phyloP scores from a whole-genome alignment of 202 grass and related monocot genomes.

The Cymbopogon flexuosus region DNA sequence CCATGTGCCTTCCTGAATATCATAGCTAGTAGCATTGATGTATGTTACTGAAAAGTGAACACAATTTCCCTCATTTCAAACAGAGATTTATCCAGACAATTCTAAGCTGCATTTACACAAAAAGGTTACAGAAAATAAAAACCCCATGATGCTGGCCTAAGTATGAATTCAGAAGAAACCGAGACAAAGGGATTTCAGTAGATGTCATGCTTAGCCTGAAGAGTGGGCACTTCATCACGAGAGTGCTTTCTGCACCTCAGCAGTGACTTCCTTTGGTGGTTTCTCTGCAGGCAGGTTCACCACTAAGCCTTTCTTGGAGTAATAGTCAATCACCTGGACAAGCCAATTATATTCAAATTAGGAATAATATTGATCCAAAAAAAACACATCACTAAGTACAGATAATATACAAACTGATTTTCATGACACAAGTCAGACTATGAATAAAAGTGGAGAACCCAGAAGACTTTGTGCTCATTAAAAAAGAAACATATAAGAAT shows the following conservation, averaged over 20 bases:
- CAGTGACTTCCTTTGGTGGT: conserved; percentile 64
- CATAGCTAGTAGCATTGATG: neutral
- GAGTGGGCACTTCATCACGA: conserved; percentile 34
- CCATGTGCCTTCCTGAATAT: neutral
- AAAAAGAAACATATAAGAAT: neutral
- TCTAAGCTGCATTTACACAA: no score
- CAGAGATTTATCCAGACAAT: conserved; percentile 22
- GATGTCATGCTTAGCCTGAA: conserved; percentile 26
- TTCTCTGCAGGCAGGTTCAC: conserved; percentile 70
- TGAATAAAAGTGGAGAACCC: neutral
- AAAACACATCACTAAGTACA: neutral
- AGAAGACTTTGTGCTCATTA: neutral
- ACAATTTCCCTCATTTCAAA: neutral
- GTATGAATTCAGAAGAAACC: conserved; percentile 23
- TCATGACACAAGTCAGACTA: neutral
- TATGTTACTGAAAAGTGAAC: conserved; percentile 12
- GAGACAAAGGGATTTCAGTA: conserved; percentile 14
- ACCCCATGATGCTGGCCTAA: conserved; percentile 15
- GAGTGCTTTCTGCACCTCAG: conserved; percentile 65
- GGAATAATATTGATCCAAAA: neutral
- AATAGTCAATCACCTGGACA: conserved; percentile 78
- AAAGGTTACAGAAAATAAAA: neutral
- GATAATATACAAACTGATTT: neutral
- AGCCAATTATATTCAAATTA: conserved; percentile 5
- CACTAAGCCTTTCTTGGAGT: conserved; percentile 65